Evolutionary conservation across 257 asterid species (phyloP).

Genomic region (Anisodus acutangulus): DNA sequence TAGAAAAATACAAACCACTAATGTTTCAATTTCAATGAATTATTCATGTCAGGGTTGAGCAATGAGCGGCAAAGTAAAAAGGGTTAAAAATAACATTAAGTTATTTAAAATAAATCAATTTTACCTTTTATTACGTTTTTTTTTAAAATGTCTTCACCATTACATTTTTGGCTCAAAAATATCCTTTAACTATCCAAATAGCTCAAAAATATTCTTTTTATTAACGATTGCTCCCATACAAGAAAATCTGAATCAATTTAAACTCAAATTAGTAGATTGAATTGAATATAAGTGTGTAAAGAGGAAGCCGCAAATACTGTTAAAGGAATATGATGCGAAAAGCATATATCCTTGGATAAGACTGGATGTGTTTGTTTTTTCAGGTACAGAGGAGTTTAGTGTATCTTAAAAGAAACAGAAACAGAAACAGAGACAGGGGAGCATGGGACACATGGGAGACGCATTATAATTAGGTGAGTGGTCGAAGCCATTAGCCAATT

Average conservation of each 20-base stretch:
- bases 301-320: not conserved
- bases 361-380: not conserved
- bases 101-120: no score
- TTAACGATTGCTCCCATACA: no score
- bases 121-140: no score
- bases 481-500: not conserved
- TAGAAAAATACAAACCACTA: not conserved
- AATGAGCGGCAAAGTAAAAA: no score
- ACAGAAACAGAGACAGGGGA: not conserved
- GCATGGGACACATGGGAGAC: slow-evolving; percentile 5
- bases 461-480: not conserved
- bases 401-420: not conserved
- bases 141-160: no score
- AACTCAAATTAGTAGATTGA: not conserved
- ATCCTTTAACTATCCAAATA: no score
- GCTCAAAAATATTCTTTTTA: no score
- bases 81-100: no score
- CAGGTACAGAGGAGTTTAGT: not conserved
- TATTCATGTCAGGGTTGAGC: not conserved
- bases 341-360: slow-evolving; percentile 16
- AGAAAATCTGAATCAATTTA: no score
- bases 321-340: slow-evolving; percentile 5
- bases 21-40: not conserved
- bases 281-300: not conserved
- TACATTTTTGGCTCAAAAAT: no score